Evolutionary conservation across 225 moss, liverwort and hornwort genomes (phyloP).

Genomic region (Straminergon stramineum): DNA sequence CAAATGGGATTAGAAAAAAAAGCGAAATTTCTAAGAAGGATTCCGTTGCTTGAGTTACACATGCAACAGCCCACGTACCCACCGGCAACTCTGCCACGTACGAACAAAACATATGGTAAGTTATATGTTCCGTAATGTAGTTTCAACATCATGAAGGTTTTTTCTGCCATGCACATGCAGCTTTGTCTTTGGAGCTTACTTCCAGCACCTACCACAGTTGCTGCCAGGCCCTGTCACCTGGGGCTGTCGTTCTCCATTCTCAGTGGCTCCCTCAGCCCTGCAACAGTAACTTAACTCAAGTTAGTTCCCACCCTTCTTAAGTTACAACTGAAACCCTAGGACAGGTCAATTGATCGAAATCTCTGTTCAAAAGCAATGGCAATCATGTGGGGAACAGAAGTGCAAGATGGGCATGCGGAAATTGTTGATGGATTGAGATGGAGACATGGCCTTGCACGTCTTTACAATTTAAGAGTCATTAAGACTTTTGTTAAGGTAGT

Average conservation of each 20-base stretch:
- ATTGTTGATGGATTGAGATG: no score
- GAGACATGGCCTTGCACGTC: neutral
- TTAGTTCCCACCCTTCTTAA: no score
- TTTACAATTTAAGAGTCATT: neutral
- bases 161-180: slow-evolving; percentile 18
- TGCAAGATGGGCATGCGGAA: no score
- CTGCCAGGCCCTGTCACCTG: neutral
- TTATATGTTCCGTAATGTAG: no score
- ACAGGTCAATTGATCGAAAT: neutral
- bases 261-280: neutral
- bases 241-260: neutral
- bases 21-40: neutral
- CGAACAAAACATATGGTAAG: no score
- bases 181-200: neutral
- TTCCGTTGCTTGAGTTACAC: no score
- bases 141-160: neutral
- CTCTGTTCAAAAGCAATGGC: neutral
- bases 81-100: neutral
- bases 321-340: neutral
- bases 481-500: no score
- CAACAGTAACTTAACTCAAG: neutral
- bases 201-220: neutral
- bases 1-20: no score
- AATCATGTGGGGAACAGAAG: neutral
- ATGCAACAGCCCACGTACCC: no score